These are phyloP conservation scores for Fraxinus dipetala DNA, from an alignment of 305 asterid genomes.

Conservation along the genomic window DNA sequence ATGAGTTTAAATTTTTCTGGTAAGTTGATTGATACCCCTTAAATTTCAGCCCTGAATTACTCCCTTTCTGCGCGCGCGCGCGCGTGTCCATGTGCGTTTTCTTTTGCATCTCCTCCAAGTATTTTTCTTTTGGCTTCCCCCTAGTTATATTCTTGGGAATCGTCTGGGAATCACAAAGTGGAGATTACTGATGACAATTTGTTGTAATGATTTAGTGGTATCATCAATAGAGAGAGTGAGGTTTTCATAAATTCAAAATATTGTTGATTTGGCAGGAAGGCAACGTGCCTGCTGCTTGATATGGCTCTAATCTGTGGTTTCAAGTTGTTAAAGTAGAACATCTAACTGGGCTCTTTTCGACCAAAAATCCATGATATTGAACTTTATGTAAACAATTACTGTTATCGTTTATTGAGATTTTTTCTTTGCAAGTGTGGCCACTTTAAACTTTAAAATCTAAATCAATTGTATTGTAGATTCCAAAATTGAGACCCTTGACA, in stretches of 20 bases:
- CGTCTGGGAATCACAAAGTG: background rate
- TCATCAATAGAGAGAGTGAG: background rate
- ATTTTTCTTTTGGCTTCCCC: background rate
- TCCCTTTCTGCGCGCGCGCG: background rate
- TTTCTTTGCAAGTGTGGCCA: background rate
- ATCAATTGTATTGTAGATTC: background rate
- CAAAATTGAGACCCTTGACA: background rate
- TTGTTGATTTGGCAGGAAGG: background rate
- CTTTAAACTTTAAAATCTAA: background rate
- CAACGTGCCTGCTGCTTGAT: background rate
- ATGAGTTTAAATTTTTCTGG: background rate
- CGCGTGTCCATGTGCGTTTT: background rate
- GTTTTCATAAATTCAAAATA: background rate
- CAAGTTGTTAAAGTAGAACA: background rate
- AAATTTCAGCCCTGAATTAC: background rate
- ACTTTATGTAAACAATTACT: background rate
- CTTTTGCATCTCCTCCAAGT: background rate
- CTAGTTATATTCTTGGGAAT: background rate
- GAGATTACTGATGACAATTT: background rate
- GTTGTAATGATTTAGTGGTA: background rate
- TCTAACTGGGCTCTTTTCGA: background rate
- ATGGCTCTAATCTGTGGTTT: background rate
- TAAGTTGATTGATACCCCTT: background rate
- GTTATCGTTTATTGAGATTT: background rate
- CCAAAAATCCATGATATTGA: background rate